A percentile compares a stretch with the other conserved stretches of the same genome.
These are phyloP conservation scores for Leccinum griseonigrum DNA, from an alignment of 1,284 basidiomycete genomes.

Conservation along the genomic window DNA sequence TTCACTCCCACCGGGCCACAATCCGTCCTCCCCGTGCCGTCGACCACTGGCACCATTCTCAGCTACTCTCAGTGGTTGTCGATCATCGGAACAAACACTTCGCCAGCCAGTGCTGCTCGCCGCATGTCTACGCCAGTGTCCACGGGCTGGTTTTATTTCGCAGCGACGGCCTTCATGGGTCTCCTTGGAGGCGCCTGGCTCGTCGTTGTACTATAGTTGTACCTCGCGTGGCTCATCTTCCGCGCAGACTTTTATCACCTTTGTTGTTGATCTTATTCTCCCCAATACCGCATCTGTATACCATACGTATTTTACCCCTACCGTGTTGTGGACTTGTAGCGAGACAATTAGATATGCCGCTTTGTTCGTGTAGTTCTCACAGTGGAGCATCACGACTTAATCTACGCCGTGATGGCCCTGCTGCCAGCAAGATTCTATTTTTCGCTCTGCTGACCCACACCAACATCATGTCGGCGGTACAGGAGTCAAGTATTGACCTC, in stretches of 20 bases:
- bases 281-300: conserved; percentile 11
- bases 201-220: conserved; percentile 18
- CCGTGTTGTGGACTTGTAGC: conserved; percentile 13
- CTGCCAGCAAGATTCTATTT: background rate
- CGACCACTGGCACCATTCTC: conserved; percentile 51
- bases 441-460: background rate
- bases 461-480: conserved; percentile 25
- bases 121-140: conserved; percentile 20
- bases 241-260: background rate
- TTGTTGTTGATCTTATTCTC: background rate
- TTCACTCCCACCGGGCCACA: conserved; percentile 58
- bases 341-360: conserved; percentile 7
- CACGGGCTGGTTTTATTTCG: conserved; percentile 33
- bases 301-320: conserved; percentile 12
- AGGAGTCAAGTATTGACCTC: conserved; percentile 27
- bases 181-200: conserved; percentile 36
- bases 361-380: conserved; percentile 6
- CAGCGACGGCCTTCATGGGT: conserved; percentile 27
- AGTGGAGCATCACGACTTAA: background rate
- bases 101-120: conserved; percentile 25
- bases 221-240: background rate
- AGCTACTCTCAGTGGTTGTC: conserved; percentile 53
- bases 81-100: conserved; percentile 42
- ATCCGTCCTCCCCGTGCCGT: conserved; percentile 36
- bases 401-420: background rate